Evolutionary conservation across 2,329 filamentous ascomycete genomes (phyloP).

Genomic region (Penicillium concentricum): DNA sequence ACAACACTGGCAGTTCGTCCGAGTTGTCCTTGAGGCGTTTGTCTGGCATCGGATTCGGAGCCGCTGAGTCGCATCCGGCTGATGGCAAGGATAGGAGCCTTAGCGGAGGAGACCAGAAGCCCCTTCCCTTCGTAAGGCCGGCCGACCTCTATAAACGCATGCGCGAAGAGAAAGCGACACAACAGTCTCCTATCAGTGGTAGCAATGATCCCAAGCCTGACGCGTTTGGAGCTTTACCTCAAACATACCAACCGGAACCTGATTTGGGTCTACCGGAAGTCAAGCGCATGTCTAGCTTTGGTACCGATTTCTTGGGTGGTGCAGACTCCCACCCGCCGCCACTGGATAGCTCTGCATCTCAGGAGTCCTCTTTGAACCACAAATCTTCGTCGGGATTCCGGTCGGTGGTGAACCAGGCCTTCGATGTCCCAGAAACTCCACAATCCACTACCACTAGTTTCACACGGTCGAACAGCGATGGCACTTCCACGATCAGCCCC

Average conservation of each 20-base stretch:
- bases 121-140: conserved; percentile 66
- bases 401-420: conserved; percentile 64
- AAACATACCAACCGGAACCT: conserved; percentile 15
- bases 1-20: conserved; percentile 27
- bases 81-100: conserved; percentile 29
- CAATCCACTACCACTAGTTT: conserved; percentile 55
- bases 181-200: neutral
- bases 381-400: conserved; percentile 57
- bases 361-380: conserved; percentile 45
- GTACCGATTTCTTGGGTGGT: conserved; percentile 26
- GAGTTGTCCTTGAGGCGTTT: conserved; percentile 22
- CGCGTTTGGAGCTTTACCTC: neutral
- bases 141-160: conserved; percentile 75
- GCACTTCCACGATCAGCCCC: conserved; percentile 63
- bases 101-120: conserved; percentile 40
- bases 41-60: conserved; percentile 13
- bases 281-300: conserved; percentile 43
- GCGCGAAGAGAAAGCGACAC: conserved; percentile 58
- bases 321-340: conserved; percentile 13
- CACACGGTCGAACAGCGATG: conserved; percentile 61
- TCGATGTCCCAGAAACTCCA: conserved; percentile 58
- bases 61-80: conserved; percentile 16
- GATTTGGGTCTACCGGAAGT: conserved; percentile 42
- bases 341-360: conserved; percentile 11
- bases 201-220: neutral